Percentiles rank a stretch among this genome's conserved stretches.
Evolutionary conservation across 2,329 filamentous ascomycete genomes (phyloP).

Genomic region (Fusarium solani-melongenae): DNA sequence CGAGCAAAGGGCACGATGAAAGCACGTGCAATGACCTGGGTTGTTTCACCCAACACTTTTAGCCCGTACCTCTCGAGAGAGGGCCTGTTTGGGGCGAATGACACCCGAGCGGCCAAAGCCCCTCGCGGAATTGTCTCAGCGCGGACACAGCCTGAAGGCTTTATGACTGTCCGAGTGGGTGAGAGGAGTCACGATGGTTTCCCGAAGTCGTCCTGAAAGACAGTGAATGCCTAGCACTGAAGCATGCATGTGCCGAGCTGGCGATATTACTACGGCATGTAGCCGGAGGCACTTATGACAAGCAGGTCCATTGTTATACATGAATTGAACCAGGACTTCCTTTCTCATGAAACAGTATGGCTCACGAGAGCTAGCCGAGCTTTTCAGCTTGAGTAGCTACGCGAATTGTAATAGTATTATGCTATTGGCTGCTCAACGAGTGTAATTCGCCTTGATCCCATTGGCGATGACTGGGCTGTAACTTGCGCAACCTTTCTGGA

Average conservation of each 20-base stretch:
- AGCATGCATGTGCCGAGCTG: not conserved
- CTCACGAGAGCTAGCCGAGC: not conserved
- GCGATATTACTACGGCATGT: not conserved
- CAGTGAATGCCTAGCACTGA: not conserved
- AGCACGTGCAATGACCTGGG: not conserved
- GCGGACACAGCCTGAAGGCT: not conserved
- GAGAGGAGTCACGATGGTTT: not conserved
- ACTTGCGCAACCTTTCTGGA: not conserved
- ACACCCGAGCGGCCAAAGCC: not conserved
- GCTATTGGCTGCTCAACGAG: not conserved
- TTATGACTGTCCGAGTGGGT: not conserved
- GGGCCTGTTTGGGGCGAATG: not conserved
- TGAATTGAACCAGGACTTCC: not conserved
- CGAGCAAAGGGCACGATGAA: not conserved
- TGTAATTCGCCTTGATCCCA: not conserved
- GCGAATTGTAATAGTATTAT: not conserved
- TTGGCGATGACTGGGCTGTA: not conserved
- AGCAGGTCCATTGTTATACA: not conserved
- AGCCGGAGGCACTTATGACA: not conserved
- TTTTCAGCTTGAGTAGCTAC: too few relatives aligned
- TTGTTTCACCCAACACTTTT: not conserved
- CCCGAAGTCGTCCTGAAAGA: not conserved
- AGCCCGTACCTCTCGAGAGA: not conserved
- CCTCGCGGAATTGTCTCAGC: not conserved
- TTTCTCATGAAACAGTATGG: not conserved